Evolutionary conservation across 495 filamentous ascomycete species (phyloP).

Genomic region (Immersiella caudata): DNA sequence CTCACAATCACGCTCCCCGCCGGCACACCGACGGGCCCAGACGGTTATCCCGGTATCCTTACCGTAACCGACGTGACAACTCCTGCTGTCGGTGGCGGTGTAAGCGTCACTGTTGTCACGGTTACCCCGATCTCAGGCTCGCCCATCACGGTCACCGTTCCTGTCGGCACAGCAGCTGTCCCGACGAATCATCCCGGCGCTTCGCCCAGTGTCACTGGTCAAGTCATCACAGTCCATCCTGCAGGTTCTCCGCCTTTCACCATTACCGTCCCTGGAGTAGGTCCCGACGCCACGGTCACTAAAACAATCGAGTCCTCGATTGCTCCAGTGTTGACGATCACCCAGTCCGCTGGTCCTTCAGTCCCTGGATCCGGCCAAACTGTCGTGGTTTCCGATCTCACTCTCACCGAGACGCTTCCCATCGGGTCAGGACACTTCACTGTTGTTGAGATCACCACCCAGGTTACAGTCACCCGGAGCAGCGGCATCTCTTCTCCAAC

Average conservation of each 20-base stretch:
- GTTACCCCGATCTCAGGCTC: constrained; percentile 14
- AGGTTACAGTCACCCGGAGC: constrained; percentile 21
- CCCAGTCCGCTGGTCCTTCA: neutral
- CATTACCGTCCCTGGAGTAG: constrained; percentile 4
- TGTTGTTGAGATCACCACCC: constrained; percentile 24
- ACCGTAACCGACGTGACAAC: neutral
- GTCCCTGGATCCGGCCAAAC: constrained; percentile 1
- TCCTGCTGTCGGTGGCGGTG: neutral
- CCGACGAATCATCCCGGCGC: too few relatives aligned
- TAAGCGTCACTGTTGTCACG: constrained; percentile 1
- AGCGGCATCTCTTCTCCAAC: neutral
- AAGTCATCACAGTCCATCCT: neutral
- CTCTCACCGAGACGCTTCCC: constrained; percentile 31
- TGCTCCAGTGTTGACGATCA: neutral
- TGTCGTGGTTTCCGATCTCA: constrained; percentile 28
- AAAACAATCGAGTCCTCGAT: neutral
- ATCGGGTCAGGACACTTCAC: constrained; percentile 27
- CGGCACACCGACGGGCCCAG: neutral
- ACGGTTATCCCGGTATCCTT: neutral
- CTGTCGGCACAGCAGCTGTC: constrained; percentile 2
- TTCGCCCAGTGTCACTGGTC: neutral
- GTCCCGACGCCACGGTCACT: neutral
- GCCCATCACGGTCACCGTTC: neutral
- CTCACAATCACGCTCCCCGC: neutral
- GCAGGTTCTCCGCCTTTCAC: neutral